phyloP scores from a whole-genome alignment of 2,329 filamentous ascomycete genomes.

The Xylaria sp. region DNA sequence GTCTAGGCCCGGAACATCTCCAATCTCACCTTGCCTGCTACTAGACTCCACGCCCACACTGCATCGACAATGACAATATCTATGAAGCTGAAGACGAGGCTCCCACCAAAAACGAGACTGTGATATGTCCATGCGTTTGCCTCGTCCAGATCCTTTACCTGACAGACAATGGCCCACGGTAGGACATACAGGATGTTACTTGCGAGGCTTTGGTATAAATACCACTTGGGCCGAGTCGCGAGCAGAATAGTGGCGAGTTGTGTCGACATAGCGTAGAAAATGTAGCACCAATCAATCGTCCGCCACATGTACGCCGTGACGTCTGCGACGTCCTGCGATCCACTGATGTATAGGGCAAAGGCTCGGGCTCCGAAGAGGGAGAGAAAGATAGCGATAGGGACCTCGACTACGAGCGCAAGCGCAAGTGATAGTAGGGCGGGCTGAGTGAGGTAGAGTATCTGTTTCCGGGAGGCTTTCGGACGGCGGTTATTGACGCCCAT shows the following conservation, averaged over 20 bases:
- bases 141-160: slow-evolving; percentile 58
- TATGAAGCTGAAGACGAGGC: slow-evolving; percentile 74
- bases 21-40: slow-evolving; percentile 56
- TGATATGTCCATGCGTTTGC: slow-evolving; percentile 75
- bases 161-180: slow-evolving; percentile 75
- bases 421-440: slow-evolving; percentile 65
- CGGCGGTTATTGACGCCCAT: slow-evolving; percentile 36
- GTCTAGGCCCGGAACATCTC: slow-evolving; percentile 49
- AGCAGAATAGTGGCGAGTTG: slow-evolving; percentile 73
- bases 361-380: slow-evolving; percentile 67
- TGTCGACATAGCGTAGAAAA: slow-evolving; percentile 74
- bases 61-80: slow-evolving; percentile 62
- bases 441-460: slow-evolving; percentile 53
- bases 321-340: slow-evolving; percentile 64
- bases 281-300: slow-evolving; percentile 73
- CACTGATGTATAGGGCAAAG: slow-evolving; percentile 72
- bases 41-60: slow-evolving; percentile 64
- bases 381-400: slow-evolving; percentile 71
- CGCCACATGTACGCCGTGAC: slow-evolving; percentile 75
- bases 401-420: slow-evolving; percentile 68
- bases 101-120: slow-evolving; percentile 73
- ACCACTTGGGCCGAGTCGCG: slow-evolving; percentile 73
- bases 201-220: slow-evolving; percentile 72
- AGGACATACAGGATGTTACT: slow-evolving; percentile 77
- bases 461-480: slow-evolving; percentile 30